phyloP scores from a whole-genome alignment of 1,284 basidiomycete species.

The Heterobasidion annosum region DNA sequence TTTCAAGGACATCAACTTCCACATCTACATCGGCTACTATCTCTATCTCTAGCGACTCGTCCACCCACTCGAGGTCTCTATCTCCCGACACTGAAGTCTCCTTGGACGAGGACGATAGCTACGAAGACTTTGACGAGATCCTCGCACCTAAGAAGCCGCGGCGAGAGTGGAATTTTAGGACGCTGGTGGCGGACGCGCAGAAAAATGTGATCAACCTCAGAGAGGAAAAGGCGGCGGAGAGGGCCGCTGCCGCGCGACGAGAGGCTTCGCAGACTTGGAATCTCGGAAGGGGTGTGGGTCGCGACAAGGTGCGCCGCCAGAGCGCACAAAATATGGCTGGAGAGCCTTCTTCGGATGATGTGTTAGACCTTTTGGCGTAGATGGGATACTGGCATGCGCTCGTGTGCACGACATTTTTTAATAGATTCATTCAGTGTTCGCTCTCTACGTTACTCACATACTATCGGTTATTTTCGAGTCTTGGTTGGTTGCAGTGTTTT shows the following conservation, averaged over 20 bases:
- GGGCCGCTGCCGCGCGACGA: too few species aligned
- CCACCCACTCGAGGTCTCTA: not conserved
- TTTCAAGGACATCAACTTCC: not conserved
- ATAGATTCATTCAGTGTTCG: too few species aligned
- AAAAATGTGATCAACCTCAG: slow-evolving; percentile 30
- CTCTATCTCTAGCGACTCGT: not conserved
- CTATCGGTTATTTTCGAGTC: too few species aligned
- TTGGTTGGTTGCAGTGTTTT: too few species aligned
- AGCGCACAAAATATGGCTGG: slow-evolving; percentile 7
- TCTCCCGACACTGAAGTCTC: not conserved
- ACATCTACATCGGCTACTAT: not conserved
- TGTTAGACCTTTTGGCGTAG: slow-evolving; percentile 39
- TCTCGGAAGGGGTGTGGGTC: not conserved
- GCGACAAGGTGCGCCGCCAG: not conserved
- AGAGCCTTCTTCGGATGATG: slow-evolving; percentile 35
- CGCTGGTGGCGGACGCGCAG: slow-evolving; percentile 35
- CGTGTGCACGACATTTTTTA: too few species aligned
- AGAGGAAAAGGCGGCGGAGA: slow-evolving; percentile 10
- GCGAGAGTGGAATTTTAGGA: slow-evolving; percentile 11
- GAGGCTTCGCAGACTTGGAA: not conserved
- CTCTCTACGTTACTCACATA: too few species aligned
- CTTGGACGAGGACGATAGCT: not conserved
- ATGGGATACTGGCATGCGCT: not conserved
- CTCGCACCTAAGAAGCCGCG: not conserved
- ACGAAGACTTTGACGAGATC: not conserved